Conservation (phyloP, 2,329 filamentous ascomycete species). For the Fusarium algeriense region DNA sequence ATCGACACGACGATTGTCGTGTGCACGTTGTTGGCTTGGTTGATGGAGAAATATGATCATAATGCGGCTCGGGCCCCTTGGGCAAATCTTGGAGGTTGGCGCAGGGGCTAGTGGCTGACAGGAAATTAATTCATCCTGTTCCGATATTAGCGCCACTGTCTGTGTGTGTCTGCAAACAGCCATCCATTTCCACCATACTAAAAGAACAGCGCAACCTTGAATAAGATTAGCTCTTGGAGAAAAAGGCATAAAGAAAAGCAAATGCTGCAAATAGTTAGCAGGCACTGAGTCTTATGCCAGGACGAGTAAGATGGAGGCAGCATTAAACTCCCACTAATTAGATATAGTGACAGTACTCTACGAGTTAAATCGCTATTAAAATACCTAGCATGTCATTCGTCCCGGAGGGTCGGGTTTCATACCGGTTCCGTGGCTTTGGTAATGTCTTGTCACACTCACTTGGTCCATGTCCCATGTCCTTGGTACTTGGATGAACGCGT, state of each 20-base stretch:
- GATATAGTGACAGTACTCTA: not conserved
- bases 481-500: slow-evolving; percentile 1
- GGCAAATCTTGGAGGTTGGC: slow-evolving; percentile 1
- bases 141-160: not conserved
- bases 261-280: not conserved
- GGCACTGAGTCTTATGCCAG: not conserved
- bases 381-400: not conserved
- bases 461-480: not conserved
- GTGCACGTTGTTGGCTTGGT: not conserved
- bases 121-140: slow-evolving; percentile 13
- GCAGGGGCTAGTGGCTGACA: slow-evolving; percentile 1
- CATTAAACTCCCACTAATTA: not conserved
- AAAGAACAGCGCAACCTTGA: not conserved
- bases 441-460: slow-evolving; percentile 4
- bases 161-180: not conserved
- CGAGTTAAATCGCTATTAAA: not conserved
- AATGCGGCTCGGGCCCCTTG: not conserved
- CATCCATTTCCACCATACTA: not conserved
- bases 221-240: not conserved
- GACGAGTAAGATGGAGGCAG: not conserved
- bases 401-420: not conserved
- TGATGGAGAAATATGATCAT: not conserved
- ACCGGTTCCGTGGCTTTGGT: slow-evolving; percentile 2
- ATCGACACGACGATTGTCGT: not conserved
- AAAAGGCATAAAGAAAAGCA: not conserved